Base-by-base conservation (phyloP, 2,329 filamentous ascomycete genomes). In the Aspergillus sp. region DNA sequence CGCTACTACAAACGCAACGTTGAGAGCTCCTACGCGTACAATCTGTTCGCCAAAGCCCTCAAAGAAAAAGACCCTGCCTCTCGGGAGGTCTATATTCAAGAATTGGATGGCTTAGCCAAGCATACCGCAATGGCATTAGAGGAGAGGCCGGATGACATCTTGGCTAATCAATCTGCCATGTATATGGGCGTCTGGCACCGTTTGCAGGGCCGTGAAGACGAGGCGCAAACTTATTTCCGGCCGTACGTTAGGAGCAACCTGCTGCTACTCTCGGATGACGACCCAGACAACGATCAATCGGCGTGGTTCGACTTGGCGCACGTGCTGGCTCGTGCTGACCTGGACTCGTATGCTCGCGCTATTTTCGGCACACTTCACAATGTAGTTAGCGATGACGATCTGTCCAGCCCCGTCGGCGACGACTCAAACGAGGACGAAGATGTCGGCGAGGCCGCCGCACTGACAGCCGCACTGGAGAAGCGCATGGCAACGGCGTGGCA, bases 121-220 rank as follows among this genome's bases (percentile, higher is more conserved):
- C 52, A 50, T 11, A n/a, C 26, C 31, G 51, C 51, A 24, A 20
- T 32, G 14, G 36, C 5, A 42, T 42, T 42, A 14, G 36, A 42
- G 36, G 12, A 42, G 36, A 42, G 7, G 2, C 36, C 36, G 14
- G 24, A 39, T 16, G 50, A 56, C 22, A 55, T 22, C 9, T 55
- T 56, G 2, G 29, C 12, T 7, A 18, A 45, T n/a, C 46, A 32
- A 42, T 29, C 7, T 2, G 39, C 52, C 6, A 42, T 57, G 9
- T 51, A 22, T 16, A 26, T 61, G 26, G 58, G 58, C 11, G 22
- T 57, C 12, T 63, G 56, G 53, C 58, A 59, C 31, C 58, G 56
- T 6, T 7, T 63, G 11, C 22, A 29, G 5, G 61, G 58, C 14
- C 55, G 49, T 12, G 26, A 51, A 5, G 47, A 45, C 12, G 54